Evolutionary conservation across 2,329 filamentous ascomycete genomes (phyloP), one percentile per base, ranked within the genome.

Genomic region (Aspergillus unguis): DNA sequence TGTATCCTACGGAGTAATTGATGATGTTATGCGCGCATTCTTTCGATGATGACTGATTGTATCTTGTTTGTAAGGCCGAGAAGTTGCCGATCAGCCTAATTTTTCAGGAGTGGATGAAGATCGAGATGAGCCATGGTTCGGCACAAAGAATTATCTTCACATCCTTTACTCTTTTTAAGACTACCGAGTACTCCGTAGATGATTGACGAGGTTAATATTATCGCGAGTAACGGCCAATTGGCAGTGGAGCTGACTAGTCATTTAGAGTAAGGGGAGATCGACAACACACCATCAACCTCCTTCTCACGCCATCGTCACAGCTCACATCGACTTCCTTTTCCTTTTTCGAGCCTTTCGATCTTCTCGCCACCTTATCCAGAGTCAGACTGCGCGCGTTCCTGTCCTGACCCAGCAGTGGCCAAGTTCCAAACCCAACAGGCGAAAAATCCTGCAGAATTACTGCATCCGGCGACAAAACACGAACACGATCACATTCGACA

Each of bases 381-480:
- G 17, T 17, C 17, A 17, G 17, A 17, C 17, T 17, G 17, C 17
- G 17, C 17, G 17, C 27, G 25, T 37, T 28, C 11, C 27, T 35
- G 43, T 3, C 29, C 6, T 5, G 17, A 25, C 1, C 23, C 36
- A n/a, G 17, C 17, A 17, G 17, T 17, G 17, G 17, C 17, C 17
- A 17, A 17, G 17, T 17, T 17, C 17, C 17, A 17, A 17, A 17
- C 17, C 17, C 17, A 17, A 17, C 17, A 17, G 17, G 17, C 17
- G 17, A 17, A 17, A 17, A 17, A 17, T 17, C 17, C 29, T 23
- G 23, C 29, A 17, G 17, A 48, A 23, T 27, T 50, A 23, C 42
- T 46, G 44, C 33, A 50, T 45, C 40, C 46, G 42, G 51, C 46
- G 47, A 48, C 43, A 44, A 49, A 41, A 33, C 46, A 29, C 35